Percentiles rank a stretch among this genome's conserved stretches.
phyloP scores from a whole-genome alignment of 2,329 filamentous ascomycete species.

The Stemphylium lycopersici region DNA sequence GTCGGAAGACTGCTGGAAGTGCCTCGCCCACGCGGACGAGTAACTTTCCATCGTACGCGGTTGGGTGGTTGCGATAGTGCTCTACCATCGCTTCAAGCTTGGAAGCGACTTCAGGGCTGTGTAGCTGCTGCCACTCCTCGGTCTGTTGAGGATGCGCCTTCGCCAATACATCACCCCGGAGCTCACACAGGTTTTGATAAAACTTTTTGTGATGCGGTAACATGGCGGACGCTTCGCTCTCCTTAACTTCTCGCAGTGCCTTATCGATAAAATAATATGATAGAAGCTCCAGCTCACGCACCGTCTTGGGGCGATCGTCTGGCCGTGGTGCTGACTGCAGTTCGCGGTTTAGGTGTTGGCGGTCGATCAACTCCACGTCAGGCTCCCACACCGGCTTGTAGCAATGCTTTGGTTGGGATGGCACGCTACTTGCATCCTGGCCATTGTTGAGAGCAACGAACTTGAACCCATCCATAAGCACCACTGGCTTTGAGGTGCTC shows the following conservation, averaged over 20 bases:
- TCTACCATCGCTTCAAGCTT: constrained; percentile 12
- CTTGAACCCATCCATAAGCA: constrained; percentile 21
- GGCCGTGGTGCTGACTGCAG: constrained; percentile 13
- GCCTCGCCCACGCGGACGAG: constrained; percentile 21
- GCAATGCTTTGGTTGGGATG: constrained; percentile 7
- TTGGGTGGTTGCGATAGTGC: constrained; percentile 14
- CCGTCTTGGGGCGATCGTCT: constrained; percentile 11
- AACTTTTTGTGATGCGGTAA: constrained; percentile 20
- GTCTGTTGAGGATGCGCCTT: constrained; percentile 20
- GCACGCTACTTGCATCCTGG: background rate
- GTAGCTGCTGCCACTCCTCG: constrained; percentile 18
- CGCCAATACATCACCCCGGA: constrained; percentile 4
- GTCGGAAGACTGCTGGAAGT: constrained; percentile 15
- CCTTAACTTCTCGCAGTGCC: constrained; percentile 6
- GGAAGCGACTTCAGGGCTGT: constrained; percentile 1
- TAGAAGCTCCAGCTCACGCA: constrained; percentile 16
- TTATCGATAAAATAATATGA: constrained; percentile 20
- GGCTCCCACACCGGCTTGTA: constrained; percentile 20
- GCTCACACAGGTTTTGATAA: constrained; percentile 11
- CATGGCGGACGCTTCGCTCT: constrained; percentile 8
- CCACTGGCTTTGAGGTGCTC: constrained; percentile 6
- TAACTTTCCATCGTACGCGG: constrained; percentile 20
- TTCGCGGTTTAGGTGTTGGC: constrained; percentile 7
- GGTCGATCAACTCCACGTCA: constrained; percentile 17
- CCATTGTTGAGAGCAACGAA: constrained; percentile 15